Evolutionary conservation across 805 yeast genomes (phyloP).

Genomic region (Yamadazyma sp.): DNA sequence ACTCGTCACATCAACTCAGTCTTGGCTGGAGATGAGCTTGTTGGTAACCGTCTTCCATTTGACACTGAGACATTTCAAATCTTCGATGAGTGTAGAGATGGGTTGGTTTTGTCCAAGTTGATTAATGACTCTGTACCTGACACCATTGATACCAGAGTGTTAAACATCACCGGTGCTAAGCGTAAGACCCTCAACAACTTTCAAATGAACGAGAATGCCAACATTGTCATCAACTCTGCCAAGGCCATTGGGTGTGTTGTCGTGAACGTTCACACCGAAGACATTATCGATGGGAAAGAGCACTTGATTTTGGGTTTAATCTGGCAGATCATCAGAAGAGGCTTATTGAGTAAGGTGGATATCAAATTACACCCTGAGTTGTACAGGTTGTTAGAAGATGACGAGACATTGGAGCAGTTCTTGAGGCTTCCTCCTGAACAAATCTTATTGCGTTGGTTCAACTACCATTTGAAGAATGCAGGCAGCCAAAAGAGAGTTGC

Average conservation of each 20-base stretch:
- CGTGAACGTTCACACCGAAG: constrained; percentile 95
- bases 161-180: constrained; percentile 75
- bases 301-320: constrained; percentile 87
- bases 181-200: constrained; percentile 85
- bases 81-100: constrained; percentile 96
- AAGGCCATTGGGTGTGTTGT: constrained; percentile 99
- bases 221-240: constrained; percentile 96
- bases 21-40: constrained; percentile 80
- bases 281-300: constrained; percentile 90
- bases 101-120: constrained; percentile 86
- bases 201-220: constrained; percentile 95
- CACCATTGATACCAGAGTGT: constrained; percentile 96
- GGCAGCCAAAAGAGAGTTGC: constrained; percentile 81
- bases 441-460: constrained; percentile 95
- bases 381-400: constrained; percentile 91
- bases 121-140: constrained; percentile 98
- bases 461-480: constrained; percentile 92
- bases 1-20: constrained; percentile 94
- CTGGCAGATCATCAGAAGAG: constrained; percentile 98
- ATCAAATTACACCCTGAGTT: constrained; percentile 95
- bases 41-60: constrained; percentile 84
- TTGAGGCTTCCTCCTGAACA: constrained; percentile 97
- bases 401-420: constrained; percentile 95
- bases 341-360: constrained; percentile 90
- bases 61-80: constrained; percentile 93